Conservation (phyloP, 768 basidiomycete genomes). For the Guyanaporus albipodus region DNA sequence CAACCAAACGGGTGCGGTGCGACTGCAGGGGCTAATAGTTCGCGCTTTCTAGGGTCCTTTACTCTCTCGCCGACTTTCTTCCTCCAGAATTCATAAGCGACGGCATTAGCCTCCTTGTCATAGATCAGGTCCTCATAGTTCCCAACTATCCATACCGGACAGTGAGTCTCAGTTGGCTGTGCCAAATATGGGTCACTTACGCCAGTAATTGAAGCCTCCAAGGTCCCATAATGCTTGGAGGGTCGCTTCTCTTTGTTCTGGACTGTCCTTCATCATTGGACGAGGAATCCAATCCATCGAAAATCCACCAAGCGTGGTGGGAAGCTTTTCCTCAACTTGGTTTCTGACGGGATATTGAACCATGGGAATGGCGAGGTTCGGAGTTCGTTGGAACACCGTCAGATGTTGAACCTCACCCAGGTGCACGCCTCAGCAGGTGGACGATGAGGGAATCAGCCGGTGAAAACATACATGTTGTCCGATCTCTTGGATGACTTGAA, state of each 20-base stretch:
- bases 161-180: not conserved
- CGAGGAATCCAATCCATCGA: not conserved
- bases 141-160: not conserved
- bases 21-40: not conserved
- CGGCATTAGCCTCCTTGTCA: not conserved
- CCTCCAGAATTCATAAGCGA: conserved; percentile 11
- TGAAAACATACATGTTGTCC: not conserved
- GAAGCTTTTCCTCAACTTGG: not conserved
- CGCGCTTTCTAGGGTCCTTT: not conserved
- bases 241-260: conserved; percentile 4
- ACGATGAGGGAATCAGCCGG: no score
- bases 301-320: not conserved
- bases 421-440: no score
- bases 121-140: conserved; percentile 5
- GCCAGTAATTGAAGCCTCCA: conserved; percentile 2
- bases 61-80: conserved; percentile 2
- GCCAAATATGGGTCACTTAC: not conserved
- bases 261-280: not conserved
- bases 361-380: not conserved
- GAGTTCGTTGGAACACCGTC: not conserved
- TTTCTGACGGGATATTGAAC: not conserved
- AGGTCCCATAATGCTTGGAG: not conserved
- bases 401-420: not conserved
- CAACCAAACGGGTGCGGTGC: not conserved
- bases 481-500: not conserved